Evolutionary conservation across 2,329 filamentous ascomycete species (phyloP).

Genomic region (Elsinoe batatas): DNA sequence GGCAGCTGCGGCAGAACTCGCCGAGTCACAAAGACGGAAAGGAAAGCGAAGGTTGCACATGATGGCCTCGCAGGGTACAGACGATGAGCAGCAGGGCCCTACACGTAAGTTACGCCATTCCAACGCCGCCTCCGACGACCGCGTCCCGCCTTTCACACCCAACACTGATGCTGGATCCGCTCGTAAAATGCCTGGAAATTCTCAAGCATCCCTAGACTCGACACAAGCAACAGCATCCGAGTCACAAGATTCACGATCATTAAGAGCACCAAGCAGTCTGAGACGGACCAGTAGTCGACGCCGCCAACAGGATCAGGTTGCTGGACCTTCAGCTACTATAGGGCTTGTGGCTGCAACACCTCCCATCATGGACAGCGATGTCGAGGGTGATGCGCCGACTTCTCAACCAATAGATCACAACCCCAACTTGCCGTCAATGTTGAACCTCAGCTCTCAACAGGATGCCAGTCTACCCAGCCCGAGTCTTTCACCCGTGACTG

Average conservation of each 20-base stretch:
- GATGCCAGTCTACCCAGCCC: constrained; percentile 93
- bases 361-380: constrained; percentile 62
- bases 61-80: neutral
- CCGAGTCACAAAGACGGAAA: constrained; percentile 39
- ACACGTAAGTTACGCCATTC: neutral
- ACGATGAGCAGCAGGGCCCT: neutral
- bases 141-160: constrained; percentile 24
- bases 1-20: constrained; percentile 43
- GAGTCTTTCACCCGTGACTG: constrained; percentile 78
- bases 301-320: neutral
- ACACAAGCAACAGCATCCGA: neutral
- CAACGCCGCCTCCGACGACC: neutral
- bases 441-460: constrained; percentile 59
- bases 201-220: neutral
- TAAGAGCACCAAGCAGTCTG: neutral
- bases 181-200: neutral
- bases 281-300: neutral
- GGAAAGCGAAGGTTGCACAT: constrained; percentile 28
- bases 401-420: constrained; percentile 13
- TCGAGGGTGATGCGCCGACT: constrained; percentile 42
- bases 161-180: constrained; percentile 22
- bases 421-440: constrained; percentile 41
- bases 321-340: neutral
- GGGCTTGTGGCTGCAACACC: constrained; percentile 51
- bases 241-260: neutral